Conservation (phyloP, 148 eudicot species). For the Camellia lanceoleosa region DNA sequence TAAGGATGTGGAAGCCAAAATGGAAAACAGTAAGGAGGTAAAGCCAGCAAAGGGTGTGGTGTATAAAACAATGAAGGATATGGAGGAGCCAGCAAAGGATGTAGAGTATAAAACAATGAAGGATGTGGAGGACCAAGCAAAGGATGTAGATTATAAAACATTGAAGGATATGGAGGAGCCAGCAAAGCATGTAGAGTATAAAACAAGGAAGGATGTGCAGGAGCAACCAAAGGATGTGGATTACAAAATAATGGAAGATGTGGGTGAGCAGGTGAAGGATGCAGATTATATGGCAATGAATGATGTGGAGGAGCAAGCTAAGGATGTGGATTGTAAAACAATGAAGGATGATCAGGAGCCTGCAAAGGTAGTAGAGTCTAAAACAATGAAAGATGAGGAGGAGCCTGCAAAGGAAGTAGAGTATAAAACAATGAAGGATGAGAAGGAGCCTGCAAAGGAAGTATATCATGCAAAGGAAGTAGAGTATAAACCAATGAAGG, state of each 20-base stretch:
- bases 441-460: no score
- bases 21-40: constrained; percentile 4
- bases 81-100: constrained; percentile 30
- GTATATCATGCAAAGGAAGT: no score
- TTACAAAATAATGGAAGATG: constrained; percentile 17
- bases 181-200: constrained; percentile 10
- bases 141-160: constrained; percentile 18
- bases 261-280: constrained; percentile 21
- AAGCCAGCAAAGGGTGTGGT: constrained; percentile 23
- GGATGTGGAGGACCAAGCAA: constrained; percentile 1
- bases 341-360: constrained; percentile 14
- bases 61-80: constrained; percentile 21
- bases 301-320: constrained; percentile 17
- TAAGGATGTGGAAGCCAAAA: constrained; percentile 28
- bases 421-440: no score
- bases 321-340: constrained; percentile 25
- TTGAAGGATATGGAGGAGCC: constrained; percentile 15
- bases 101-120: constrained; percentile 19
- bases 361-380: constrained; percentile 17
- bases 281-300: constrained; percentile 22
- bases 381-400: no score
- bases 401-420: neutral
- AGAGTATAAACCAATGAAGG: constrained; percentile 23
- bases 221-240: constrained; percentile 19
- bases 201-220: constrained; percentile 15